Percentiles rank a stretch among this genome's conserved stretches.
Evolutionary conservation across 2,329 filamentous ascomycete species (phyloP).

Genomic region (Apiospora malaysiana): DNA sequence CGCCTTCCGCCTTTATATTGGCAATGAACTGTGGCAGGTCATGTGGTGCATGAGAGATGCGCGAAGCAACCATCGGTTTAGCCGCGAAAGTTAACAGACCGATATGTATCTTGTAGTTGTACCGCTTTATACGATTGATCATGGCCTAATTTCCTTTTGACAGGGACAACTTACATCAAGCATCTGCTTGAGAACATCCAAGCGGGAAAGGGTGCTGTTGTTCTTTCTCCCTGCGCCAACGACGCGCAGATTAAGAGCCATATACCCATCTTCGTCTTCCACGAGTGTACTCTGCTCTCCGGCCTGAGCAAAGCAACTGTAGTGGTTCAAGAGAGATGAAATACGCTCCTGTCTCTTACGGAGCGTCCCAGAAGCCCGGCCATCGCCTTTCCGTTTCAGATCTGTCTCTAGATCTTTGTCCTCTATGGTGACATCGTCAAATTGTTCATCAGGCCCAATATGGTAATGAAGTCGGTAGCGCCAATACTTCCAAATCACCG

Average conservation of each 20-base stretch:
- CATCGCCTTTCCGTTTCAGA: fast-evolving
- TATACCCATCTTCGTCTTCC: background rate
- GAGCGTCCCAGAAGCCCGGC: fast-evolving
- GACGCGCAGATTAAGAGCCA: background rate
- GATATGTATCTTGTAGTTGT: background rate
- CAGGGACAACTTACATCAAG: background rate
- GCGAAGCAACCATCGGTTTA: background rate
- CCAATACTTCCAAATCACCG: background rate
- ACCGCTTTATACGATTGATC: background rate
- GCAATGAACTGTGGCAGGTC: background rate
- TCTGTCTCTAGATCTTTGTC: background rate
- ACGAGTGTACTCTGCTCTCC: background rate
- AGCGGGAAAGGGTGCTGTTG: background rate
- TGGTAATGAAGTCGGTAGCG: background rate
- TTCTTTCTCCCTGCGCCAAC: fast-evolving
- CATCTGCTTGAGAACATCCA: background rate
- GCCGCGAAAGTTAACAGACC: background rate
- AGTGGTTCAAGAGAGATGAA: background rate
- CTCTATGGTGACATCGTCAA: background rate
- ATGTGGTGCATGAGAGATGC: background rate
- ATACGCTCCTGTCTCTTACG: background rate
- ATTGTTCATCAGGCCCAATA: too few species aligned
- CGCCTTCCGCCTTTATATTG: background rate
- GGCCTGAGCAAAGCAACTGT: background rate
- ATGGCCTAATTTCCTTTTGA: background rate